phyloP scores from a whole-genome alignment of 352 stramenopile species.

The Thalassiosira ordinaria region DNA sequence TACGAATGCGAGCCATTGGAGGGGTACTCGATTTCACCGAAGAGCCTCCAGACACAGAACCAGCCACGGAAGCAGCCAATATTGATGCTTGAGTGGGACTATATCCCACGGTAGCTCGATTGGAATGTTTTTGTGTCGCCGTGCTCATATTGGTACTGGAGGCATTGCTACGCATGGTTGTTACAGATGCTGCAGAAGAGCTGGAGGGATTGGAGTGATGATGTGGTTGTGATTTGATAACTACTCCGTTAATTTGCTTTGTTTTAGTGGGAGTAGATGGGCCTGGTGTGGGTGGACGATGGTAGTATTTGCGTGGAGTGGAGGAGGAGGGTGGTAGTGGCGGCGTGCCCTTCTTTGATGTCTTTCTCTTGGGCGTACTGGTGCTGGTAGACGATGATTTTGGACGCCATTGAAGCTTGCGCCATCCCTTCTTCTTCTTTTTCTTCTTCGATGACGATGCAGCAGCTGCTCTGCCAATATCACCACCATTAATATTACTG shows the following conservation, averaged over 20 bases:
- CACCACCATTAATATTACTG: too few relatives aligned
- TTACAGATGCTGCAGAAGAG: background rate
- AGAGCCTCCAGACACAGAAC: too few relatives aligned
- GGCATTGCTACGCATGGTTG: background rate
- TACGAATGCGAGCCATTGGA: too few relatives aligned
- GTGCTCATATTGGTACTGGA: constrained; percentile 8
- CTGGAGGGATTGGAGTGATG: background rate
- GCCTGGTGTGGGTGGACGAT: background rate
- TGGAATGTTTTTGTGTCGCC: constrained; percentile 21
- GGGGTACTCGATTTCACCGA: too few relatives aligned
- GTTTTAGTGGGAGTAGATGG: too few relatives aligned
- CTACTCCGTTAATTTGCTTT: too few relatives aligned
- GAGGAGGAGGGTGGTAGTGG: background rate
- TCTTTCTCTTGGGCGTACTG: too few relatives aligned
- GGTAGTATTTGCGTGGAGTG: background rate
- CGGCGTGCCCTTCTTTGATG: too few relatives aligned
- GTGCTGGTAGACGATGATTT: background rate
- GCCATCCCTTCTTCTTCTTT: constrained; percentile 18
- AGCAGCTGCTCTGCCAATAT: too few relatives aligned
- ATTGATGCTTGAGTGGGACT: background rate
- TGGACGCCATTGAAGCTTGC: constrained; percentile 27
- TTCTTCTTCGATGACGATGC: too few relatives aligned
- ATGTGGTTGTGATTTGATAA: background rate
- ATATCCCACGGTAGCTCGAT: constrained; percentile 1
- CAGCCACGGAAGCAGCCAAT: too few relatives aligned